Conservation (phyloP, 1,284 basidiomycete species). For the Sporisorium exsertum region DNA sequence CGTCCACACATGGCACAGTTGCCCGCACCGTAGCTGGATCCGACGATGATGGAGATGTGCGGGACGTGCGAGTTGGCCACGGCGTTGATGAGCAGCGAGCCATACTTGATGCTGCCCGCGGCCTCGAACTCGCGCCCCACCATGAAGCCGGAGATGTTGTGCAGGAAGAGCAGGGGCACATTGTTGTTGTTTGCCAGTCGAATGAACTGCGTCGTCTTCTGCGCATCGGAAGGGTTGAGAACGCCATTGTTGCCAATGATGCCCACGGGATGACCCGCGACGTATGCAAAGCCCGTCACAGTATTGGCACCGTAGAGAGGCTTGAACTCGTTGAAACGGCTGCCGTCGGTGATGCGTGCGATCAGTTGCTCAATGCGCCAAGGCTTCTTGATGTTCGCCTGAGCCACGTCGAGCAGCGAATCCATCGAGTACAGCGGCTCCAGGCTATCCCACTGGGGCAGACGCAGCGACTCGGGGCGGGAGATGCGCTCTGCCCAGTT, state of each 20-base stretch:
- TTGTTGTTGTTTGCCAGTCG: constrained; percentile 7
- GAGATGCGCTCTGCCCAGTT: constrained; percentile 1
- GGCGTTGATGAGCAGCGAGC: constrained; percentile 4
- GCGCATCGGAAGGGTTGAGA: constrained; percentile 3
- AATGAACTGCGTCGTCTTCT: constrained; percentile 9
- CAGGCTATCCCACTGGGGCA: constrained; percentile 3
- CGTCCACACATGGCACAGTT: constrained; percentile 10
- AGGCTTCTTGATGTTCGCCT: constrained; percentile 11
- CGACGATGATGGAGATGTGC: constrained; percentile 8
- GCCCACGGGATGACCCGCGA: constrained; percentile 1
- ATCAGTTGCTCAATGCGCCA: constrained; percentile 10
- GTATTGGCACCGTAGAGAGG: constrained; percentile 7
- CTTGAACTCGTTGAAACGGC: constrained; percentile 9
- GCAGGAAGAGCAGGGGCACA: constrained; percentile 1
- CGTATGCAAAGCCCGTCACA: constrained; percentile 4
- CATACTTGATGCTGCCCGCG: constrained; percentile 10
- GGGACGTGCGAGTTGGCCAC: constrained; percentile 4
- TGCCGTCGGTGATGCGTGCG: constrained; percentile 9
- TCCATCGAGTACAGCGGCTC: constrained; percentile 12
- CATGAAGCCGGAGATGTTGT: constrained; percentile 12
- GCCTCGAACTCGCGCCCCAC: constrained; percentile 6
- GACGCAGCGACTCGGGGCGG: not conserved
- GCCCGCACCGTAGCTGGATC: constrained; percentile 7
- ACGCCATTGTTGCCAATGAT: constrained; percentile 7
- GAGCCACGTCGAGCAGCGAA: constrained; percentile 4